Evolutionary conservation across 2,329 filamentous ascomycete genomes (phyloP), one percentile per base, ranked within the genome.

Genomic region (Neurospora crassa): DNA sequence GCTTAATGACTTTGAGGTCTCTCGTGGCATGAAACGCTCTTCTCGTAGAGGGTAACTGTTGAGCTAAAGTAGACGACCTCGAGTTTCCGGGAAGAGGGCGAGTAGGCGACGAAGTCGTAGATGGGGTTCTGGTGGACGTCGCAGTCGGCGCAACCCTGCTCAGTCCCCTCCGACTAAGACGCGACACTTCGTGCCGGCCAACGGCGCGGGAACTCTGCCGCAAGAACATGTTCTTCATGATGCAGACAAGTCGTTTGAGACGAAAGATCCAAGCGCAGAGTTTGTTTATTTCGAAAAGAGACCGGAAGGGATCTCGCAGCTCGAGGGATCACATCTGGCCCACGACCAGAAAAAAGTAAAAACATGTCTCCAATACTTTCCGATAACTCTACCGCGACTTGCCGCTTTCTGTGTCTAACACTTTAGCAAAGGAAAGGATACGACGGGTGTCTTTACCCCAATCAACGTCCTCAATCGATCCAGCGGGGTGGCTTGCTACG

Each of bases 1-100:
- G 92, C 82, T 95, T 95, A 67, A 96, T 85, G 1, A 86, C 87
- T 69, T 82, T 83, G 67, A 87, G 76, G 18, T 78, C 80, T 74
- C 81, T 80, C 20, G 86, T 85, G 63, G 84, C 82, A 73, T 87
- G 85, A 76, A 89, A 88, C 72, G 81, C 82, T 76, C 84, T 82
- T 40, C 80, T 75, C 37, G 72, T 67, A 2, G 69, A 69, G 45
- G 68, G 67, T 45, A 10, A 42, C 5, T 59, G 20, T 34, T 59
- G 47, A 14, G 24, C 14, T 59, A 59, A 29, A 63, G 53, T 14
- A 37, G 53, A 63, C 53, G 29, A 34, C 53, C 24, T 37, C 53
- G 24, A 63, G 29, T 34, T 63, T 14, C 14, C 14, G 53, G 53
- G 24, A 63, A 34, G 24, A 29, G 53, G 29, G 5, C 29, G 53